Evolutionary conservation across 805 yeast species (phyloP).

Genomic region (Pichia ethanolica): DNA sequence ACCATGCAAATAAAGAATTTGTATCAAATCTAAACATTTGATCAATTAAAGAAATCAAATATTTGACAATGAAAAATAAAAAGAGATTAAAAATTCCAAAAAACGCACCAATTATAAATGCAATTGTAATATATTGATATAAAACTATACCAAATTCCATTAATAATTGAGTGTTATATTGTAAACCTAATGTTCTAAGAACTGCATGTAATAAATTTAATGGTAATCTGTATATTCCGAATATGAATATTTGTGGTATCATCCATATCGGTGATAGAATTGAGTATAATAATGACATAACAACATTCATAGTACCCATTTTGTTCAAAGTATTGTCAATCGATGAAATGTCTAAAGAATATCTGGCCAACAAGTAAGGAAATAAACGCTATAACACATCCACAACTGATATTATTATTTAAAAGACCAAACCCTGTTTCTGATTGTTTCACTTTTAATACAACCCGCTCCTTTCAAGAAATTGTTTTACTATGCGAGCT

Average conservation of each 20-base stretch:
- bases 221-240: neutral
- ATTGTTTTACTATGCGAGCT: no score
- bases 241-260: conserved; percentile 1
- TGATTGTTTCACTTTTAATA: no score
- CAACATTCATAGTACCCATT: neutral
- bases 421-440: no score
- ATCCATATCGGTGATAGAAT: conserved; percentile 1
- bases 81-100: conserved; percentile 17
- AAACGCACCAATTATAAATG: conserved; percentile 17
- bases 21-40: neutral
- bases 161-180: neutral
- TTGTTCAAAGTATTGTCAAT: neutral
- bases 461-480: no score
- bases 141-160: conserved; percentile 10
- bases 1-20: neutral
- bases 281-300: neutral
- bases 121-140: conserved; percentile 20
- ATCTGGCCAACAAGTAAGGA: no score
- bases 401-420: no score
- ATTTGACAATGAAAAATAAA: conserved; percentile 12
- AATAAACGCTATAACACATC: no score
- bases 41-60: neutral
- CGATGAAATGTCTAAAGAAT: no score
- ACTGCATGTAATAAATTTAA: neutral
- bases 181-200: neutral